These are phyloP conservation scores for Helicostylum pulchrum DNA, from an alignment of 192 early-diverging fungal species.

Conservation along the genomic window DNA sequence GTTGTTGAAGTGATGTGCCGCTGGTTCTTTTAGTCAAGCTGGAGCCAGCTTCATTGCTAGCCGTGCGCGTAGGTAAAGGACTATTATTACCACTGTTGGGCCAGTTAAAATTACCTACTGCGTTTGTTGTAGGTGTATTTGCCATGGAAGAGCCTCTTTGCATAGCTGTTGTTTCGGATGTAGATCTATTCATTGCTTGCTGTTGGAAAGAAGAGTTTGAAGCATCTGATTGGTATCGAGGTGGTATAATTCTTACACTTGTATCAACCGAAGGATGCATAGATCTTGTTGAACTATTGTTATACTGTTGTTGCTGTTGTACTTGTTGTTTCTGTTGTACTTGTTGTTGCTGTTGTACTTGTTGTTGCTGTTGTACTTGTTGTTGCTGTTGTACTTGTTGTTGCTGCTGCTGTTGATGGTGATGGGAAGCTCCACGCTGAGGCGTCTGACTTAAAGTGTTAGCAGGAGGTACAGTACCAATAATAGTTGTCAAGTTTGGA, in stretches of 20 bases:
- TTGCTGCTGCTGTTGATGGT: not conserved
- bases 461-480: not conserved
- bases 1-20: not conserved
- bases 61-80: not conserved
- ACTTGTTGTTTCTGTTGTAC: not conserved
- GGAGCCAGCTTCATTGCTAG: not conserved
- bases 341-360: not conserved
- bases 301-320: slow-evolving; percentile 3
- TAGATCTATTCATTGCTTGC: not conserved
- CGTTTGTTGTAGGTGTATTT: not conserved
- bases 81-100: not conserved
- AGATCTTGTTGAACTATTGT: no score
- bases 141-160: no score
- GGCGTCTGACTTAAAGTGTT: not conserved
- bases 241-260: no score
- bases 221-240: no score
- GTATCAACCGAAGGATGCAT: no score
- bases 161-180: not conserved
- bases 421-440: not conserved
- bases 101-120: not conserved
- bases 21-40: not conserved
- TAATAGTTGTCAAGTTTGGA: slow-evolving; percentile 3
- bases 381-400: slow-evolving; percentile 1
- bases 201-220: not conserved
- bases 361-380: slow-evolving; percentile 1